Percentiles rank a stretch among this genome's conserved stretches.
phyloP scores from a whole-genome alignment of 306 rosid species.

The Dalbergia cochinchinensis region DNA sequence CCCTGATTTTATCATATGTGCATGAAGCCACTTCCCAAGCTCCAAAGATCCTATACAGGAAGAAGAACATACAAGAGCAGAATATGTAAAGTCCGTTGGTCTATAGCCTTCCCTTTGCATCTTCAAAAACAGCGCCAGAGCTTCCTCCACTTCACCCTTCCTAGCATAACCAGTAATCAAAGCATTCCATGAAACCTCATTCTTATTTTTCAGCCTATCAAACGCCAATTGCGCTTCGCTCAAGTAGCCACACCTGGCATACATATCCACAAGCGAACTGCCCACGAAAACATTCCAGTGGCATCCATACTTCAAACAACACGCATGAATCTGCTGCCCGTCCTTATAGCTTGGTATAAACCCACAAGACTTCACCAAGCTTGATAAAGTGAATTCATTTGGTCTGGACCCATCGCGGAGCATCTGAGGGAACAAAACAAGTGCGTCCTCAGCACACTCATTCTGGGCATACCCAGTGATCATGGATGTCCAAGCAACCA shows the following conservation, averaged over 20 bases:
- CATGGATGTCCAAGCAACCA: constrained; percentile 64
- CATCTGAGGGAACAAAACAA: constrained; percentile 53
- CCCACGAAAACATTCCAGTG: constrained; percentile 54
- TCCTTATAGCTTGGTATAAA: constrained; percentile 41
- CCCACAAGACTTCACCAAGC: constrained; percentile 53
- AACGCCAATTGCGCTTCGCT: constrained; percentile 54
- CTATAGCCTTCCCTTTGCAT: constrained; percentile 57
- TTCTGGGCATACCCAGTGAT: constrained; percentile 61
- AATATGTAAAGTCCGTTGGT: constrained; percentile 56
- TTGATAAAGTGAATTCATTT: constrained; percentile 55
- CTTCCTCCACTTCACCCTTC: constrained; percentile 56
- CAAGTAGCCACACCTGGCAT: constrained; percentile 57
- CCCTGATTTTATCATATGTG: constrained; percentile 53
- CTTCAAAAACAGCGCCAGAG: constrained; percentile 49
- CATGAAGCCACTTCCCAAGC: constrained; percentile 63
- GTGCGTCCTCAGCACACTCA: constrained; percentile 46
- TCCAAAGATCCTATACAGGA: constrained; percentile 56
- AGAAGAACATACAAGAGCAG: constrained; percentile 52
- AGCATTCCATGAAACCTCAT: constrained; percentile 66
- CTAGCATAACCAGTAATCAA: constrained; percentile 56
- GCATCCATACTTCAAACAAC: constrained; percentile 53
- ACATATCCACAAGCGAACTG: constrained; percentile 67
- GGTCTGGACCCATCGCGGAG: constrained; percentile 41
- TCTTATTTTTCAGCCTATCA: constrained; percentile 49
- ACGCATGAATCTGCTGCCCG: constrained; percentile 58